These are phyloP conservation scores for Fusarium fujikuroi DNA, from an alignment of 2,329 filamentous ascomycete species.

Conservation along the genomic window DNA sequence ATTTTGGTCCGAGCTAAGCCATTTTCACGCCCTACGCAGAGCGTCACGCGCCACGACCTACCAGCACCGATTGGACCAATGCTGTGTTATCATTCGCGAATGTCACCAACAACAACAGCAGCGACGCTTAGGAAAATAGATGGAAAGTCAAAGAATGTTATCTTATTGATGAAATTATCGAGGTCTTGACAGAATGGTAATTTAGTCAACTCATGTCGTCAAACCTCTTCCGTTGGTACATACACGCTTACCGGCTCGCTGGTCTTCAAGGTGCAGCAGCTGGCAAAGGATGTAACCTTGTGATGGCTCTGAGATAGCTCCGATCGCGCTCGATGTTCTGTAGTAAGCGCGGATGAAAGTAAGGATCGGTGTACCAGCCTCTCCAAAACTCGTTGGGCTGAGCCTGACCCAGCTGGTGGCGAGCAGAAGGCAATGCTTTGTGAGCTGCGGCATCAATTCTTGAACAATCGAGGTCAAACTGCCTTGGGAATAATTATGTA, in stretches of 20 bases:
- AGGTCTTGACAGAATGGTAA: accelerated
- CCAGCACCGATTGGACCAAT: not conserved
- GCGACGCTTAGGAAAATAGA: not conserved
- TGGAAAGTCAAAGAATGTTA: not conserved
- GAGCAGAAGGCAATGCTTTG: not conserved
- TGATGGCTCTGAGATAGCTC: not conserved
- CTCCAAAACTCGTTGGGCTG: not conserved
- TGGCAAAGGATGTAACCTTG: not conserved
- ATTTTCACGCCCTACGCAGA: conserved; percentile 19
- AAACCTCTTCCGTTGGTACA: not conserved
- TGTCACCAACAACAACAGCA: not conserved
- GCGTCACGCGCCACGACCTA: not conserved
- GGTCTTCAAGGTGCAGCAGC: not conserved
- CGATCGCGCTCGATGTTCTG: not conserved
- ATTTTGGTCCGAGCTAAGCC: conserved; percentile 9
- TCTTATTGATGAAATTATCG: not conserved
- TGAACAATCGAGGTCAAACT: accelerated
- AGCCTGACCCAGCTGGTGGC: too few relatives aligned
- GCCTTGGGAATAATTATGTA: accelerated
- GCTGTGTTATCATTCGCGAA: not conserved
- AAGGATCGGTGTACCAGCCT: not conserved
- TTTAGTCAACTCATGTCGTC: too few relatives aligned
- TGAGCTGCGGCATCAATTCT: not conserved
- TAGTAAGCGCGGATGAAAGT: not conserved
- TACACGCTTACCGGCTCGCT: not conserved